phyloP scores from a whole-genome alignment of 2,329 filamentous ascomycete species.

The Fusarium anguioides region DNA sequence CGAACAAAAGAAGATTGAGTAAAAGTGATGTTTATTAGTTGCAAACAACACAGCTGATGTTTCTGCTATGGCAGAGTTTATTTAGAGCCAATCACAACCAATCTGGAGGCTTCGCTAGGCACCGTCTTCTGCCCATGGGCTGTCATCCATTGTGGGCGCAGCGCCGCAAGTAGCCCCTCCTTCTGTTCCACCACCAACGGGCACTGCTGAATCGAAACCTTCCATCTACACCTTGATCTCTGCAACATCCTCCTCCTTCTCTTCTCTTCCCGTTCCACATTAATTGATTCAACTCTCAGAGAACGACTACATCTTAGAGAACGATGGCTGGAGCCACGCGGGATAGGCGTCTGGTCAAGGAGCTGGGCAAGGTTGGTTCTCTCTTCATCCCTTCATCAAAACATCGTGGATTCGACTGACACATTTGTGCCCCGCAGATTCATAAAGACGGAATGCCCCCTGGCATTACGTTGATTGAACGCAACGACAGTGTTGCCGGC shows the following conservation, averaged over 20 bases:
- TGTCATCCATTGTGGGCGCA: constrained; percentile 12
- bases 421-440: constrained; percentile 56
- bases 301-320: constrained; percentile 7
- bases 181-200: constrained; percentile 33
- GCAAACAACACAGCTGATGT: not conserved
- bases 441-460: constrained; percentile 66
- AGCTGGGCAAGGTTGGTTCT: constrained; percentile 64
- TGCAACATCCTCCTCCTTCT: constrained; percentile 11
- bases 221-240: constrained; percentile 23
- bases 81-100: constrained; percentile 22
- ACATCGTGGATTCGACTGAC: constrained; percentile 31
- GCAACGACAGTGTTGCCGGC: constrained; percentile 76
- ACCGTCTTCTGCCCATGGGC: not conserved
- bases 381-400: not conserved
- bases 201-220: constrained; percentile 17
- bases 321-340: constrained; percentile 60
- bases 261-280: not conserved
- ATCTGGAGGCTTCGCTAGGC: constrained; percentile 3
- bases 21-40: not conserved
- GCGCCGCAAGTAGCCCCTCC: constrained; percentile 39
- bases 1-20: not conserved
- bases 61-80: not conserved
- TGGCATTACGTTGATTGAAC: constrained; percentile 81
- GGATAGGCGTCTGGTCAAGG: constrained; percentile 68
- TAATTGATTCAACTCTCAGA: constrained; percentile 2